Conservation (phyloP, 495 filamentous ascomycete genomes). For the Clavariopsis aquatica region DNA sequence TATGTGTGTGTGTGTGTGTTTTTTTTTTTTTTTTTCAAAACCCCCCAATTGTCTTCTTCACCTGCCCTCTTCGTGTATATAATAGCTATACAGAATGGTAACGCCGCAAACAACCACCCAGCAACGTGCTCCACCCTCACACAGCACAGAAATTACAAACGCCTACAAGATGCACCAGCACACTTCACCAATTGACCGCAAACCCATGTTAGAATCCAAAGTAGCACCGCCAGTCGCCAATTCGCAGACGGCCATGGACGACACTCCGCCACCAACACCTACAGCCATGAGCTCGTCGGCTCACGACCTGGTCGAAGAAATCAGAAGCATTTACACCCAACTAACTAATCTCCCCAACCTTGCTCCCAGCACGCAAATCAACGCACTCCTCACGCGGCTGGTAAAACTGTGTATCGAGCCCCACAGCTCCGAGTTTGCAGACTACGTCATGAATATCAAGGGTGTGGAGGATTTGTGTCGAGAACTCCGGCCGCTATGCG, state of each 20-base stretch:
- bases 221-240: background rate
- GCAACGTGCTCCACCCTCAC: background rate
- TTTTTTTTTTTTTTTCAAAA: background rate
- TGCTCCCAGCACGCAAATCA: slow-evolving; percentile 31
- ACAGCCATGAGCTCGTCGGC: slow-evolving; percentile 1
- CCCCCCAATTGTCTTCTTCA: background rate
- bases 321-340: slow-evolving; percentile 3
- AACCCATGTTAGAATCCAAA: too few species aligned
- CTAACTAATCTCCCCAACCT: slow-evolving; percentile 6
- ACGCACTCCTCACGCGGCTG: slow-evolving; percentile 44
- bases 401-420: slow-evolving; percentile 44
- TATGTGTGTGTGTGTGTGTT: too few species aligned
- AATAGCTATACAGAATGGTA: background rate
- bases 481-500: slow-evolving; percentile 44
- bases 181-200: background rate
- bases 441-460: slow-evolving; percentile 40
- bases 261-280: slow-evolving; percentile 24
- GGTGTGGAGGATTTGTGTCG: slow-evolving; percentile 36
- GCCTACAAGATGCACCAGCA: background rate
- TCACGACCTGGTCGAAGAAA: slow-evolving; percentile 14
- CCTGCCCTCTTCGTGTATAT: background rate
- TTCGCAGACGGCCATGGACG: background rate
- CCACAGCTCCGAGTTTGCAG: slow-evolving; percentile 21
- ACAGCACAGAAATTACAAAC: background rate
- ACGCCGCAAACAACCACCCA: background rate